Conservation (phyloP, 2,329 filamentous ascomycete genomes). For the Scedosporium minutisporum region DNA sequence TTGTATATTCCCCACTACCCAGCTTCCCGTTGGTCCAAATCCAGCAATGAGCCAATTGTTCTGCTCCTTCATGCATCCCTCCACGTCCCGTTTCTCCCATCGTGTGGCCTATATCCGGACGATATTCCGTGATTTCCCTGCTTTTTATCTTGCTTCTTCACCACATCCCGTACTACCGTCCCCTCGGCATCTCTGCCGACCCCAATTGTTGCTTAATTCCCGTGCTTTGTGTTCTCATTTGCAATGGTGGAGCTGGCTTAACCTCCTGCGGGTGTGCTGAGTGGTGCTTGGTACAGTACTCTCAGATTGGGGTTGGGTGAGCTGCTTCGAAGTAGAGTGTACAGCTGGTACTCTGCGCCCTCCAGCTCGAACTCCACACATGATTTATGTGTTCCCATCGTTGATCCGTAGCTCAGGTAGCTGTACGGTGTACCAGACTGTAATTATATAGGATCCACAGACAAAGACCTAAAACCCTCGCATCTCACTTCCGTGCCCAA, state of each 20-base stretch:
- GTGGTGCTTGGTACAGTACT: neutral
- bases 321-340: neutral
- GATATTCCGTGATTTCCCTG: neutral
- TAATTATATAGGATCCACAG: slow-evolving; percentile 1
- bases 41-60: neutral
- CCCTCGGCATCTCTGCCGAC: neutral
- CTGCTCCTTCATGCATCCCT: neutral
- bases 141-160: neutral
- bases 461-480: neutral
- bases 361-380: neutral
- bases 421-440: neutral
- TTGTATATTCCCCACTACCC: neutral
- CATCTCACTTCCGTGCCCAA: slow-evolving; percentile 1
- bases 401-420: neutral
- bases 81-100: neutral
- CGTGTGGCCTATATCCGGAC: neutral
- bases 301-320: neutral
- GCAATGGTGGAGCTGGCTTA: neutral
- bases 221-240: neutral
- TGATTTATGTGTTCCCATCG: too few relatives aligned
- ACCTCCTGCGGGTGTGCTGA: neutral
- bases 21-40: neutral
- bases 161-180: neutral
- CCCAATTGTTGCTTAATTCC: neutral
- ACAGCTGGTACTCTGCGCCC: neutral